Base-by-base conservation (phyloP, 2,329 filamentous ascomycete genomes). In the Cladosporium colombiae region DNA sequence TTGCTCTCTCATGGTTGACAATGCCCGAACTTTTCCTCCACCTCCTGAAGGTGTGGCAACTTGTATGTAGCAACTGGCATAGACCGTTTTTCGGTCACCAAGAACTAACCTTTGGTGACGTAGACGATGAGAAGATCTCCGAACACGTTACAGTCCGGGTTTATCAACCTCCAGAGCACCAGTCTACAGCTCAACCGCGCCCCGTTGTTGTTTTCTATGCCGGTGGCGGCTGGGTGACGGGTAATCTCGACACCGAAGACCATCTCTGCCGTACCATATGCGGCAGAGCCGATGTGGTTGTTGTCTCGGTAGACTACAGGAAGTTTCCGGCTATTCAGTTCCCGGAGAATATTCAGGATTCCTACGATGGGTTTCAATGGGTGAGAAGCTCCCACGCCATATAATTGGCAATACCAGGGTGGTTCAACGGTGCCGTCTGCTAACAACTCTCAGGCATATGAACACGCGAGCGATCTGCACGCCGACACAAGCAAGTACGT, bases 191-290 rank as follows among this genome's bases (percentile, higher is more conserved):
- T 29, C 23, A n/a, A 1, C 8, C 27, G 14, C n/a, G 10, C 1
- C 77, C 78, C 6, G 66, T 78, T 35, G 74, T 74, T 31, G 70
- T 79, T 8, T 80, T 75, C 67, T 73, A 67, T 57, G 76, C 78
- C 64, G 78, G 77, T 46, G 78, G 78, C 31, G 77, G 78, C 2
- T 79, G 69, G 62, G 70, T 75, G 56, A 70, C 70, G 7, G 78
- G 78, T 18, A 72, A 76, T 68, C 69, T 79, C 31, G 73, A 78
- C 63, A 71, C 71, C 11, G 77, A 79, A 69, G 76, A 79, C 66
- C 69, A 71, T 6, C 70, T 75, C 65, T 78, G 77, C 67, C 69
- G 76, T 31, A 68, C 71, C 21, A 67, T 79, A 27, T 70, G 75
- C 33, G 70, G 73, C 25, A 62, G 69, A 46, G 71, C 71, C 2